Evolutionary conservation across 306 rosid species (phyloP), one percentile per base, ranked within the genome.

Genomic region (Acacia confusa): DNA sequence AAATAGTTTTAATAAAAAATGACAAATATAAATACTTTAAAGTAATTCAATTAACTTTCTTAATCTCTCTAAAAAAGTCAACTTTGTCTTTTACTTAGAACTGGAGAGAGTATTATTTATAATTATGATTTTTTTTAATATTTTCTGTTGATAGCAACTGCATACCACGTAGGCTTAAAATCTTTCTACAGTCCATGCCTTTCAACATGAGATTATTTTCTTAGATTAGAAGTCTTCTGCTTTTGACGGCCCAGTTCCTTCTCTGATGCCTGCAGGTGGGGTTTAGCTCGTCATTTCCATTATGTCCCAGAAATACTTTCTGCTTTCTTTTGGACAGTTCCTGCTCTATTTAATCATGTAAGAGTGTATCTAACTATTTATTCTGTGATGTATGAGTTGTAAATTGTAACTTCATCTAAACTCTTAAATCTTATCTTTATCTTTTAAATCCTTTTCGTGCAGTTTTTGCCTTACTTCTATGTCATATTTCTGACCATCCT

Each of bases 261-360:
- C 64, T 81, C 38, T 78, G 82, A 85, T 84, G 67, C 79, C 22
- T 86, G 84, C 88, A 93, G 99, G 99, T 95, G 99, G 99, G 97
- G 99, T 75, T 90, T 93, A 78, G 71, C 99, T 69, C 94, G 99
- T 52, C 99, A 95, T 86, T 95, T 93, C 85, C 99, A 95, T 80
- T 95, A 95, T 81, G 97, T 91, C 61, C 99, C 99, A 6, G 99
- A 95, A 91, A 95, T 95, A 85, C 85, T 87, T 68, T 92, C 97
- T 68, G 99, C 99, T 63, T 93, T 95, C 86, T 93, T 95, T 89
- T 95, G 99, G 99, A 95, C 98, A 15, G 93, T 92, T 74, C 99
- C 99, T 30, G 99, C 94, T 64, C 94, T 95, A 81, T 92, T 95
- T 70, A 83, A 85, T 84, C 99, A 93, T 73, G 99, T 95, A 88